These are phyloP conservation scores for thale cress (Arabidopsis thaliana) DNA, from an alignment of 345 rosid species.

Conservation along the genomic window DNA sequence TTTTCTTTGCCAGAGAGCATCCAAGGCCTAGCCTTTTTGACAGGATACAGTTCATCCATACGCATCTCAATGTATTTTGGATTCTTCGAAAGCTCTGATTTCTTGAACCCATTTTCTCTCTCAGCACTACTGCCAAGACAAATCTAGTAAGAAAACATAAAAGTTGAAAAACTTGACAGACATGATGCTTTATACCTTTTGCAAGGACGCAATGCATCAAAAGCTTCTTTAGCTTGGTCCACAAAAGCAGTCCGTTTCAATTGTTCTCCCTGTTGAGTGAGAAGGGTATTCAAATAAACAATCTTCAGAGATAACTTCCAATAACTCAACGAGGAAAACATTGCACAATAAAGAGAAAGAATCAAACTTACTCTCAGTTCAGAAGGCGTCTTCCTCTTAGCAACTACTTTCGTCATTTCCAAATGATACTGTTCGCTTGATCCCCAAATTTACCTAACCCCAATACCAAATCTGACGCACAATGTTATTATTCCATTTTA, in stretches of 20 bases:
- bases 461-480: background rate
- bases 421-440: constrained; percentile 13
- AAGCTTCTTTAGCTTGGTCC: constrained; percentile 64
- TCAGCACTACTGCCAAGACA: constrained; percentile 38
- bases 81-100: constrained; percentile 53
- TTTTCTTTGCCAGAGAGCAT: constrained; percentile 62
- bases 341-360: background rate
- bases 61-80: constrained; percentile 75
- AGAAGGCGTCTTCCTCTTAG: constrained; percentile 84
- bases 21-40: constrained; percentile 71
- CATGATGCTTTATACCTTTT: constrained; percentile 48
- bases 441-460: constrained; percentile 31
- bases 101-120: constrained; percentile 57
- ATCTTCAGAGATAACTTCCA: background rate
- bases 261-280: constrained; percentile 66
- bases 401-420: constrained; percentile 73
- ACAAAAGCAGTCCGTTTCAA: constrained; percentile 54
- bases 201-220: constrained; percentile 49
- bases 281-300: constrained; percentile 15
- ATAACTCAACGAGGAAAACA: background rate
- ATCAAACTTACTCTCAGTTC: constrained; percentile 72
- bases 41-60: constrained; percentile 77
- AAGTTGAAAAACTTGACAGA: background rate
- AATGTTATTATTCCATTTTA: background rate
- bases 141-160: constrained; percentile 21